Conservation (phyloP, 164 flowering plant species). For the Annona squamosa region DNA sequence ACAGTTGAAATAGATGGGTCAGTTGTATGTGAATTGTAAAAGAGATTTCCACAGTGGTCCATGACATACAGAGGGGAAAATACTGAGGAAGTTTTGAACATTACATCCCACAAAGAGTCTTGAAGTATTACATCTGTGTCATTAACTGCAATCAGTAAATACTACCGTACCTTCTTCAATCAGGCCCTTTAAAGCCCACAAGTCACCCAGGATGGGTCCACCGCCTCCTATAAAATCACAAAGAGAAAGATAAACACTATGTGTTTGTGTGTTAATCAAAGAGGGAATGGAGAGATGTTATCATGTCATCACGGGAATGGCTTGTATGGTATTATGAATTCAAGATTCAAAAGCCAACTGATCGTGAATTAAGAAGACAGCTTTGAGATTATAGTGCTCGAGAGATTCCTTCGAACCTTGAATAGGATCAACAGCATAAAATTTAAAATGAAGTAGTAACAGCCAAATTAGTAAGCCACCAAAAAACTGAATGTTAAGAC, state of each 20-base stretch:
- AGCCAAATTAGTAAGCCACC: neutral
- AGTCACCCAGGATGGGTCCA: conserved; percentile 96
- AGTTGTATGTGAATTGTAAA: no score
- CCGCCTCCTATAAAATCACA: conserved; percentile 66
- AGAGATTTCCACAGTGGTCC: no score
- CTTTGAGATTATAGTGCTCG: neutral
- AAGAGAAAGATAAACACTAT: neutral
- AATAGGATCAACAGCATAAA: neutral
- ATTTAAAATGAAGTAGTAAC: neutral
- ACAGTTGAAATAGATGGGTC: no score
- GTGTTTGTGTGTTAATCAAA: no score
- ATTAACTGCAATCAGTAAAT: neutral
- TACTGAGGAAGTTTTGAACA: neutral
- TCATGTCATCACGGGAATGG: no score
- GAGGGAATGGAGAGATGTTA: no score
- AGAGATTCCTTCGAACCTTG: neutral
- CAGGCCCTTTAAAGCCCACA: conserved; percentile 98
- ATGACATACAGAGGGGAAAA: neutral
- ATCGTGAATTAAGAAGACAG: neutral
- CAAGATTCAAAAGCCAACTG: neutral
- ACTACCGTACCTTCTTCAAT: conserved; percentile 65
- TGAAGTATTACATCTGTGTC: neutral
- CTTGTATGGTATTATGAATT: no score
- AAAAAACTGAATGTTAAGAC: neutral
- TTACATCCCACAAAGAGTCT: neutral